phyloP scores from a whole-genome alignment of 1,139 yeast species.

The Candida pseudocylindracea region DNA sequence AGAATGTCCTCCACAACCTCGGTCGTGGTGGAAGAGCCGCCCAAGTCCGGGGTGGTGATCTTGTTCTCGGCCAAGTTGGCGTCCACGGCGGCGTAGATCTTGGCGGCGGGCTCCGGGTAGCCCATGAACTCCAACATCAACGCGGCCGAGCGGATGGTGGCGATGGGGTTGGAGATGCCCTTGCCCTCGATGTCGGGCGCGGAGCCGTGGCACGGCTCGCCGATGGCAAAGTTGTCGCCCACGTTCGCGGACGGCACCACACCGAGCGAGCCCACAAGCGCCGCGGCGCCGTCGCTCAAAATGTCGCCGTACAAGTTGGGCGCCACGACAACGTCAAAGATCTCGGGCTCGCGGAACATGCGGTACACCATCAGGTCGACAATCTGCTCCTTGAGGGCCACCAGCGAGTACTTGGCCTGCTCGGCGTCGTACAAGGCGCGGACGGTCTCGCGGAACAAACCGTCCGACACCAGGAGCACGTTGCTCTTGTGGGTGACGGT shows the following conservation, averaged over 20 bases:
- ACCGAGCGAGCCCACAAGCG: conserved; percentile 92
- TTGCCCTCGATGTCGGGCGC: conserved; percentile 97
- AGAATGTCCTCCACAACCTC: conserved; percentile 71
- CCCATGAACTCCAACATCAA: conserved; percentile 96
- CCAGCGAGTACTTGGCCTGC: conserved; percentile 27
- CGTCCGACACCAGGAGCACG: conserved; percentile 82
- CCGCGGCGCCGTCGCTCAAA: conserved; percentile 97
- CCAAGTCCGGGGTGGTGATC: conserved; percentile 84
- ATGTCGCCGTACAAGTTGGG: conserved; percentile 97
- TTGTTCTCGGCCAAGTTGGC: conserved; percentile 67
- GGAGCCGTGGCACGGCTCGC: conserved; percentile 98
- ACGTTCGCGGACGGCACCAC: conserved; percentile 97
- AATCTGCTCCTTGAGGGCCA: conserved; percentile 77
- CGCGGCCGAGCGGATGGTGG: conserved; percentile 94
- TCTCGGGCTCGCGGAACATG: conserved; percentile 94
- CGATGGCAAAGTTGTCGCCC: conserved; percentile 88
- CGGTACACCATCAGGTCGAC: conserved; percentile 98
- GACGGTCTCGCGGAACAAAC: conserved; percentile 86
- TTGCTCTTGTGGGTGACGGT: conserved; percentile 95
- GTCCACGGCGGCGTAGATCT: conserved; percentile 85
- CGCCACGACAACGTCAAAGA: conserved; percentile 93
- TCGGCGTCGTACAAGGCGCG: conserved; percentile 53
- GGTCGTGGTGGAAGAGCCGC: conserved; percentile 72
- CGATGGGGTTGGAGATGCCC: conserved; percentile 90
- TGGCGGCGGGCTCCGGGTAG: conserved; percentile 70